Conservation (phyloP, 257 asterid genomes). For the Solanum peruvianum region DNA sequence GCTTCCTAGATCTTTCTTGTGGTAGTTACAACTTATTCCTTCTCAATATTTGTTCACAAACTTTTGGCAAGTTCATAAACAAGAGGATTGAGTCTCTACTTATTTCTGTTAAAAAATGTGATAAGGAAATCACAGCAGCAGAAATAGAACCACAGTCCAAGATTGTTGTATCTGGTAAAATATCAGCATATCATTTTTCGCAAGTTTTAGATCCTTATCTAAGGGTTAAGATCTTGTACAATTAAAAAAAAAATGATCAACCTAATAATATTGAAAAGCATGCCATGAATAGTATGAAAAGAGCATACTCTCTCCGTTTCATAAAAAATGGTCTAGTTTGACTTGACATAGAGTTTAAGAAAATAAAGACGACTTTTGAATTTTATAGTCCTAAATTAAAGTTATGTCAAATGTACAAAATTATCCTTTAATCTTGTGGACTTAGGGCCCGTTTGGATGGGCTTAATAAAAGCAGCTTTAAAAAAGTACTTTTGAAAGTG, state of each 20-base stretch:
- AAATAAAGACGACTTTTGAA: too few species aligned
- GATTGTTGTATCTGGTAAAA: slow-evolving; percentile 23
- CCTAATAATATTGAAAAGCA: slow-evolving; percentile 17
- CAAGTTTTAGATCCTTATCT: slow-evolving; percentile 49
- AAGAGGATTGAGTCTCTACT: slow-evolving; percentile 74
- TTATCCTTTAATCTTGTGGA: too few species aligned
- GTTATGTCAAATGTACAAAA: too few species aligned
- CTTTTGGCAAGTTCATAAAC: slow-evolving; percentile 67
- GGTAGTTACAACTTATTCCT: background rate
- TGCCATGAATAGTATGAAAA: slow-evolving; percentile 18
- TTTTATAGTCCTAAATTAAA: too few species aligned
- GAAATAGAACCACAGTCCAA: slow-evolving; percentile 27
- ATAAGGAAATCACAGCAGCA: slow-evolving; percentile 33
- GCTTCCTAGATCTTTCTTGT: background rate
- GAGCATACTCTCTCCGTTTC: background rate
- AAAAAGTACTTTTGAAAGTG: too few species aligned
- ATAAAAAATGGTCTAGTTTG: too few species aligned
- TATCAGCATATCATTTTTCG: slow-evolving; percentile 39
- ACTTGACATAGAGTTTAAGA: too few species aligned
- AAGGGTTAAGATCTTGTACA: slow-evolving; percentile 89
- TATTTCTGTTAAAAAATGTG: slow-evolving; percentile 39
- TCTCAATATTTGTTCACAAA: slow-evolving; percentile 15
- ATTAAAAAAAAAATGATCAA: slow-evolving; percentile 56
- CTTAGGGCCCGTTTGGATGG: too few species aligned
- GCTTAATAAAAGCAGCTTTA: too few species aligned